phyloP scores from a whole-genome alignment of 345 rosid genomes.

The Microthlaspi erraticum region DNA sequence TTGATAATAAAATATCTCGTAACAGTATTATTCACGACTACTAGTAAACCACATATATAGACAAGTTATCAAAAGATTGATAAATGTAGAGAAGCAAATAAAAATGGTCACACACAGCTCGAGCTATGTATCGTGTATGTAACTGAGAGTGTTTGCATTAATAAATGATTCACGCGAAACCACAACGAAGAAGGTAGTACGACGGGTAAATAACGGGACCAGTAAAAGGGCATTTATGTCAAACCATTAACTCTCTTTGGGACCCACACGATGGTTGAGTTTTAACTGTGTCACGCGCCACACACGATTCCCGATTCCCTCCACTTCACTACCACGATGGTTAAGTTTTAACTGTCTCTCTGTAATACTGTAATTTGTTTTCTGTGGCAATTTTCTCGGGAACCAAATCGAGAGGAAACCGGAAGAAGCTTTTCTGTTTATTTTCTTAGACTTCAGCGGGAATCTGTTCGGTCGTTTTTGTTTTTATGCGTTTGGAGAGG shows the following conservation, averaged over 20 bases:
- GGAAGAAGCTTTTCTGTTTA: slow-evolving; percentile 33
- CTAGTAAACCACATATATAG: neutral
- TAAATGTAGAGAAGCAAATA: slow-evolving; percentile 2
- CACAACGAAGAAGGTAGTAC: neutral
- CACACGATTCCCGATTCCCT: slow-evolving; percentile 51
- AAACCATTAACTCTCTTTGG: neutral
- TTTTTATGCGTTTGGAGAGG: slow-evolving; percentile 25
- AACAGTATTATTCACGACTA: neutral
- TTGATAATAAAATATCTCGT: neutral
- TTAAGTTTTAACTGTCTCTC: slow-evolving; percentile 31
- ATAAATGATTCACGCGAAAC: slow-evolving; percentile 40
- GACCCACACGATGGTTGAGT: slow-evolving; percentile 25
- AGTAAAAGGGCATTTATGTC: slow-evolving; percentile 35
- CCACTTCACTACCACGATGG: slow-evolving; percentile 34
- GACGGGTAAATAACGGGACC: slow-evolving; percentile 25
- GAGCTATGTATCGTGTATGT: no score
- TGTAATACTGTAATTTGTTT: neutral
- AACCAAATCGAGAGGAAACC: slow-evolving; percentile 28
- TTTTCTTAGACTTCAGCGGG: neutral
- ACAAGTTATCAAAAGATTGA: neutral
- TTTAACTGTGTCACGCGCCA: slow-evolving; percentile 42
- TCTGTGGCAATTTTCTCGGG: slow-evolving; percentile 36
- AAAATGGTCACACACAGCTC: slow-evolving; percentile 14
- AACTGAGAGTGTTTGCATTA: neutral
- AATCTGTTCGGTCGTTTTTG: slow-evolving; percentile 40